These are phyloP conservation scores for Colletotrichum eremochloae DNA, from an alignment of 2,329 filamentous ascomycete species.

Conservation along the genomic window DNA sequence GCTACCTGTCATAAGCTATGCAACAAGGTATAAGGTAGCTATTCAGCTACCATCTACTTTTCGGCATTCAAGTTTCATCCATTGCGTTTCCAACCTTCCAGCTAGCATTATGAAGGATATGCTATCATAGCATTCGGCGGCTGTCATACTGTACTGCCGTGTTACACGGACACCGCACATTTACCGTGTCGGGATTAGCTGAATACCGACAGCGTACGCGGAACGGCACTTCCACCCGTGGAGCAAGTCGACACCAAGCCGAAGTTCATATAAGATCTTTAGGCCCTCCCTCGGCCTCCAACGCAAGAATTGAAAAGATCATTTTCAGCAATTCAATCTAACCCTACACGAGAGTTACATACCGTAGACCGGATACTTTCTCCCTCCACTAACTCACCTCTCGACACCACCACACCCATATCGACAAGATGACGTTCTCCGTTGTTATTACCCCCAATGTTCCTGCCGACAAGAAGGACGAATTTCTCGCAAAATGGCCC, in stretches of 20 bases:
- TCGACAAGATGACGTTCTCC: conserved; percentile 32
- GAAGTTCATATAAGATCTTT: neutral
- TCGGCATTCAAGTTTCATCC: neutral
- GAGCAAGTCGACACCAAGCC: neutral
- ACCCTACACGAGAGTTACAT: neutral
- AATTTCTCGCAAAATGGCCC: conserved; percentile 34
- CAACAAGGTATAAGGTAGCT: neutral
- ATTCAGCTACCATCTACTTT: neutral
- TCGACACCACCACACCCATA: neutral
- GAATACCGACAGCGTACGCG: neutral
- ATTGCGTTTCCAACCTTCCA: neutral
- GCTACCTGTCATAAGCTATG: neutral
- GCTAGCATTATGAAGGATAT: neutral
- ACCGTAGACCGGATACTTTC: neutral
- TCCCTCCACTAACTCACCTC: too few species aligned
- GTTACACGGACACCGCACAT: neutral
- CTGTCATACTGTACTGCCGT: conserved; percentile 4
- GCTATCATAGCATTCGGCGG: neutral
- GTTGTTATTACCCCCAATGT: conserved; percentile 24
- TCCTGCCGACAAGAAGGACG: conserved; percentile 34
- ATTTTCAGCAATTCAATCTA: neutral
- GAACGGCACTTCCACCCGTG: neutral
- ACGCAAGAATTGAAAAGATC: fast-evolving
- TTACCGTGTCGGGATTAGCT: neutral
- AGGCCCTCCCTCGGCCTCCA: too few species aligned